Base-by-base conservation (phyloP, 2,329 filamentous ascomycete species). In the Ascochyta lentis region DNA sequence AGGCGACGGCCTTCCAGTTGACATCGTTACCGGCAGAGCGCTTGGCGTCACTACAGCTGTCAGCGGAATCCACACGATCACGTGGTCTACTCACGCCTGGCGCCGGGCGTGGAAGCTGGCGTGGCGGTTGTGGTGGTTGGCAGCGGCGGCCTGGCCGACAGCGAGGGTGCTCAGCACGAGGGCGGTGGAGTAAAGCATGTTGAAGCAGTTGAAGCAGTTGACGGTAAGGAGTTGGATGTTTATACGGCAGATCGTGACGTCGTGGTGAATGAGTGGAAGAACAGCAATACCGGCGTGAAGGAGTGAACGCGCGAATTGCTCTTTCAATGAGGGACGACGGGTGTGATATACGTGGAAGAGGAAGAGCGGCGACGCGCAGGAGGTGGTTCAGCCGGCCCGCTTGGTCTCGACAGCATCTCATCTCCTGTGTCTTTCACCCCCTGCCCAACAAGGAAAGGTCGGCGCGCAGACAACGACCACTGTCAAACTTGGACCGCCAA, bases 231-330 rank as follows among this genome's bases (percentile, higher is more conserved):
- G 19, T 19, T 19, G 19, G 19, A 19, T 19, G 19, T 56, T 42
- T 60, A 52, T 51, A 46, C 39, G 50, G 55, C 46, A 51, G 47
- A 42, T 66, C 61, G 67, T 67, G 60, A 66, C 54, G 64, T 66
- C 63, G 67, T 68, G 48, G 47, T 57, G 58, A 71, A 72, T 65
- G 70, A 71, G 61, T 66, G 61, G 35, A 61, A 47, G 54, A 61
- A 56, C 55, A 66, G 59, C 56, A 65, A 67, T 60, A 62, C 65
- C 56, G 61, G 70, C 72, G 71, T 75, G 63, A 75, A 74, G 54
- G 72, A 75, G 70, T 75, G 72, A 73, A 75, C 72, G 72, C 71
- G 70, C 62, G 68, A 70, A 59, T 53, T 68, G 62, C 63, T 66
- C 61, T 58, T 65, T 45, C 40, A 61, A 59, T 54, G 65, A 66